Base-by-base conservation (phyloP, 2,329 filamentous ascomycete species). In the Amauroascus niger region DNA sequence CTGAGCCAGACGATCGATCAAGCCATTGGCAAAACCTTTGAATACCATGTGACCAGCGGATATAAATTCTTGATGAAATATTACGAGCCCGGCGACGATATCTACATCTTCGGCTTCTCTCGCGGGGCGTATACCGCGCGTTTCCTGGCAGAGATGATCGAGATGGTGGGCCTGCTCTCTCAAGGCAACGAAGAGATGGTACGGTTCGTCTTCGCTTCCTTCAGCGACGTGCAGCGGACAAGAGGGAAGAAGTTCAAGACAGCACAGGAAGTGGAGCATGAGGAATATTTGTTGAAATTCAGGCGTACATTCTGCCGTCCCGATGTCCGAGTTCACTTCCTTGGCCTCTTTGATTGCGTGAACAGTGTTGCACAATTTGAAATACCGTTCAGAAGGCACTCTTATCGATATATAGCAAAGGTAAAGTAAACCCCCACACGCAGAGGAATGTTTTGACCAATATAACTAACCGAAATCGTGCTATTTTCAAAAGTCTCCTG, bases 321-420 rank as follows among this genome's bases (percentile, higher is more conserved):
- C 16, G 71, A 73, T 43, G 74, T 77, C 48, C 54, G 58, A 43
- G 71, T 79, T 6, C 74, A 76, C 61, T 79, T 79, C 62, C 72
- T 79, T n/a, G 77, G 77, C 1, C 69, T 79, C 40, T 79, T 76
- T 67, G 77, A 80, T 59, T 76, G 73, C 55, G 77, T 80, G 40
- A 77, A 76, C 60, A 76, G 73, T 2, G 75, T 79, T 6, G 60
- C 62, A 7, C 58, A 60, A 24, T 63, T 67, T 49, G 64, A 67
- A 18, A 54, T 66, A 18, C 66, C 66, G 2, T 64, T 72, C 6
- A 67, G 73, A 13, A 56, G 74, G 24, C 71, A 73, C 55, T 61
- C 61, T 22, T 63, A 63, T 37, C 58, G 58, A 18, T 63, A 71
- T 66, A 52, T 64, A 68, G 22, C 68, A 64, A n/a, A 62, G 69